Evolutionary conservation across 164 flowering plant genomes (phyloP).

Genomic region (Aristolochia californica): DNA sequence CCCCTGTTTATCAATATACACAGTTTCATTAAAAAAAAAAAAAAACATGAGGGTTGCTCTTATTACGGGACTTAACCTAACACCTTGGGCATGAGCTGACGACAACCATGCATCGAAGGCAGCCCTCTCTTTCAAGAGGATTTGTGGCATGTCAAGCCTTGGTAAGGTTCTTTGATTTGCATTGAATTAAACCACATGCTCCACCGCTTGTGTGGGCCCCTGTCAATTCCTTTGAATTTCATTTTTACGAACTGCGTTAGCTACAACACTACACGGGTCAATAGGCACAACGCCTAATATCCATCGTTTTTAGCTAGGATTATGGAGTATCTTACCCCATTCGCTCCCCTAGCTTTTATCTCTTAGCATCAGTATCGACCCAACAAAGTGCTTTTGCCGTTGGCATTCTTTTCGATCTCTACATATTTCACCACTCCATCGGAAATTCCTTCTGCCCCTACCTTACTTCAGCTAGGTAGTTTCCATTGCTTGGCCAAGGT

Average conservation of each 20-base stretch:
- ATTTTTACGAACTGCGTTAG: neutral
- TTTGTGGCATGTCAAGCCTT: conserved; percentile 1
- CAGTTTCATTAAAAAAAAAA: no score
- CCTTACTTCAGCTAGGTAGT: neutral
- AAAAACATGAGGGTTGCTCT: neutral
- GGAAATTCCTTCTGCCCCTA: neutral
- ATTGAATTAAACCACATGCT: conserved; percentile 3
- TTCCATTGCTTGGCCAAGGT: neutral
- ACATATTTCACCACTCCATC: neutral
- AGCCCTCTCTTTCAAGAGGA: conserved; percentile 5
- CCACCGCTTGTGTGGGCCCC: conserved; percentile 2
- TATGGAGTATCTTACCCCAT: neutral
- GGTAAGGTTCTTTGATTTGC: conserved; percentile 1
- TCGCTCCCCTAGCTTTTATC: neutral
- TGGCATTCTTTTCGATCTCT: neutral
- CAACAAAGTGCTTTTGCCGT: neutral
- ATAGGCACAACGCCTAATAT: neutral
- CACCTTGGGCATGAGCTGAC: neutral
- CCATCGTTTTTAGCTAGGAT: neutral
- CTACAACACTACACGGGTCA: neutral
- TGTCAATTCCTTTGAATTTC: conserved; percentile 3
- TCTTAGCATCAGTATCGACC: neutral
- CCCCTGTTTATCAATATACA: no score
- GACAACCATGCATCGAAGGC: neutral
- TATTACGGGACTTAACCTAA: neutral